These are phyloP conservation scores for Sphaceloma murrayae DNA, from an alignment of 2,329 filamentous ascomycete genomes.

Conservation along the genomic window DNA sequence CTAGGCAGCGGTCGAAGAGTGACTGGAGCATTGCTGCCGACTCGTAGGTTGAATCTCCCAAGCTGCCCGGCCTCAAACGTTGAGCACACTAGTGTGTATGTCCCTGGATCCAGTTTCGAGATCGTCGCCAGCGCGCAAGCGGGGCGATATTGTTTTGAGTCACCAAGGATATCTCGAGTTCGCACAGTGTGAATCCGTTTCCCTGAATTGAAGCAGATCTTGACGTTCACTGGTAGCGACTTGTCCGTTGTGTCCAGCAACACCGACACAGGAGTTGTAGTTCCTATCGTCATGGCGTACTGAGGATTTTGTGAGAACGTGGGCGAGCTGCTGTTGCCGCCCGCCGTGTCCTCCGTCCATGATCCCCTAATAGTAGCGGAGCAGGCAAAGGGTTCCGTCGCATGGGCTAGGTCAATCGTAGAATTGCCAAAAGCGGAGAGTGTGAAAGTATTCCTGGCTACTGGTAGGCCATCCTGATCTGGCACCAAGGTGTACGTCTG, in stretches of 20 bases:
- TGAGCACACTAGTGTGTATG: constrained; percentile 81
- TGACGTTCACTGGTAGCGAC: constrained; percentile 71
- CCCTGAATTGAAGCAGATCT: constrained; percentile 68
- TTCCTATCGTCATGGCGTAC: constrained; percentile 56
- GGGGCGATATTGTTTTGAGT: constrained; percentile 81
- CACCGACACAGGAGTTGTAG: constrained; percentile 55
- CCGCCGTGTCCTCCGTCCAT: constrained; percentile 74
- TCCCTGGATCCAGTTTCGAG: constrained; percentile 53
- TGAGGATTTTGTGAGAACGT: constrained; percentile 83
- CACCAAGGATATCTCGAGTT: constrained; percentile 66
- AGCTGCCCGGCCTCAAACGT: constrained; percentile 77
- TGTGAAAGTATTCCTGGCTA: constrained; percentile 71
- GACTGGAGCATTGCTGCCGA: constrained; percentile 55
- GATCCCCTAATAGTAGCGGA: constrained; percentile 50
- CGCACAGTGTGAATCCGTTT: constrained; percentile 60
- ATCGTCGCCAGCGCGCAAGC: constrained; percentile 64
- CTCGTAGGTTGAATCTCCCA: constrained; percentile 61
- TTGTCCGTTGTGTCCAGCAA: constrained; percentile 59
- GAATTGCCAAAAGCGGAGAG: constrained; percentile 68
- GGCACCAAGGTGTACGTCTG: constrained; percentile 56
- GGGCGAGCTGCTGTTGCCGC: constrained; percentile 69
- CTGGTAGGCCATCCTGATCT: constrained; percentile 67
- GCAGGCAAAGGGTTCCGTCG: constrained; percentile 50
- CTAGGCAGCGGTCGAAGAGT: constrained; percentile 52
- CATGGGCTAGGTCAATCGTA: constrained; percentile 52